A percentile compares a stretch with the other conserved stretches of the same genome.
These are phyloP conservation scores for Sphaerulina vaccinii DNA, from an alignment of 2,329 filamentous ascomycete genomes.

Conservation along the genomic window DNA sequence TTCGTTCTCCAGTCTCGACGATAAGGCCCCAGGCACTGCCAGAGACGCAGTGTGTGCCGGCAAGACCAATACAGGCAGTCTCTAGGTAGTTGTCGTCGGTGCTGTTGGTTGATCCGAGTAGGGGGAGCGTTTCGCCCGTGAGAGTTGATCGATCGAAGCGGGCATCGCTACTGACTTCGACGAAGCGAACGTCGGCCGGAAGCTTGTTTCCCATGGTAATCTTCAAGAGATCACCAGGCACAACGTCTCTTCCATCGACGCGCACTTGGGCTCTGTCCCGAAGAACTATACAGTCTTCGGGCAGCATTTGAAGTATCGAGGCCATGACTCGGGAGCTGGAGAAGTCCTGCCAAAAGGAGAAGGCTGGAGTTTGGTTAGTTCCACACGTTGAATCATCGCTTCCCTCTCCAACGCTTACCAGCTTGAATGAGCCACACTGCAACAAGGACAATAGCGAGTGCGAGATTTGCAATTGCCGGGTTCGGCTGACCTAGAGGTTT, in stretches of 20 bases:
- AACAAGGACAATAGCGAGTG: conserved; percentile 69
- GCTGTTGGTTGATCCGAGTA: conserved; percentile 61
- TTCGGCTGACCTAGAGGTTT: conserved; percentile 55
- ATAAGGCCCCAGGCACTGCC: conserved; percentile 67
- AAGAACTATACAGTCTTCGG: conserved; percentile 65
- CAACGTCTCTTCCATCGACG: conserved; percentile 53
- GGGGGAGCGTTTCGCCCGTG: conserved; percentile 63
- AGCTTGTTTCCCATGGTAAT: conserved; percentile 72
- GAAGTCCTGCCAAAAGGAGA: conserved; percentile 68
- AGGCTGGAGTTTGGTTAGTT: too few species aligned
- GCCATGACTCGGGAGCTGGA: conserved; percentile 75
- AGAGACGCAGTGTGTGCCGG: conserved; percentile 75
- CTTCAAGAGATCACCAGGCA: conserved; percentile 68
- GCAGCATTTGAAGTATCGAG: conserved; percentile 77
- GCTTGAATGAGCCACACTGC: conserved; percentile 64
- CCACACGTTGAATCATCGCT: too few species aligned
- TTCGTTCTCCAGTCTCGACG: conserved; percentile 68
- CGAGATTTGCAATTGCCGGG: conserved; percentile 67
- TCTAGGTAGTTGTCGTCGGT: conserved; percentile 74
- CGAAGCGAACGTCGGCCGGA: conserved; percentile 69
- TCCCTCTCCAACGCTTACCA: too few species aligned
- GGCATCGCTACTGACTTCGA: conserved; percentile 66
- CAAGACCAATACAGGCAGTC: conserved; percentile 71
- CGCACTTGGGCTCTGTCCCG: conserved; percentile 55
- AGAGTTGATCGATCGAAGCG: conserved; percentile 73